These are phyloP conservation scores for Tetrastigma voinierianum DNA, from an alignment of 164 flowering plant species.

Conservation along the genomic window DNA sequence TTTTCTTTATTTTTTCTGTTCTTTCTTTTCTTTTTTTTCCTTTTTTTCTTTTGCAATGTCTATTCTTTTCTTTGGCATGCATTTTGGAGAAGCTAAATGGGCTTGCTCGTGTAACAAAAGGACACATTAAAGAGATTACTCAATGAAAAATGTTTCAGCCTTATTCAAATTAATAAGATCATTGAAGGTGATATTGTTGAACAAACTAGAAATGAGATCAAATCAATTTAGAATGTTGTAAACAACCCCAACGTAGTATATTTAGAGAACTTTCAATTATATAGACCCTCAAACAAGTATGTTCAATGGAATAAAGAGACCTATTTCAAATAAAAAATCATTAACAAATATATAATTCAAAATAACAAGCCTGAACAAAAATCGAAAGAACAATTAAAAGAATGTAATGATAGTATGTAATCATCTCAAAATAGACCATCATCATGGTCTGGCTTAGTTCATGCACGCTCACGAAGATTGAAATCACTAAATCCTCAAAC, in stretches of 20 bases:
- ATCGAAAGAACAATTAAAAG: background rate
- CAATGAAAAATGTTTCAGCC: too few relatives aligned
- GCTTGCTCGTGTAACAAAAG: background rate
- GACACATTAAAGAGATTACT: background rate
- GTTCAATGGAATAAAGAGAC: background rate
- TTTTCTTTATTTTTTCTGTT: background rate
- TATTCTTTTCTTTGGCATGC: background rate
- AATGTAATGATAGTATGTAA: background rate
- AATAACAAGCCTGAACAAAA: background rate
- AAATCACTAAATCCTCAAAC: constrained; percentile 67
- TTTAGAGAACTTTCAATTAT: background rate
- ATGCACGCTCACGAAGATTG: constrained; percentile 75
- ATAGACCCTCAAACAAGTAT: background rate
- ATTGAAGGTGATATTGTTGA: background rate
- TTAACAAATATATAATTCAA: background rate
- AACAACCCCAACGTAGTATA: background rate
- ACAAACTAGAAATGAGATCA: background rate
- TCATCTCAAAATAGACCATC: too few relatives aligned
- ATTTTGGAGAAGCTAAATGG: background rate
- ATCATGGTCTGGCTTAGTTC: background rate
- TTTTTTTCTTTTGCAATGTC: too few relatives aligned
- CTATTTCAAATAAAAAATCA: background rate
- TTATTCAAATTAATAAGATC: too few relatives aligned
- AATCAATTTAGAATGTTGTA: background rate
- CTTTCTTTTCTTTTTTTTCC: background rate